A percentile compares a stretch with the other conserved stretches of the same genome.
Conservation (phyloP, 805 yeast species). For the Suhomyces tanzawaensis region DNA sequence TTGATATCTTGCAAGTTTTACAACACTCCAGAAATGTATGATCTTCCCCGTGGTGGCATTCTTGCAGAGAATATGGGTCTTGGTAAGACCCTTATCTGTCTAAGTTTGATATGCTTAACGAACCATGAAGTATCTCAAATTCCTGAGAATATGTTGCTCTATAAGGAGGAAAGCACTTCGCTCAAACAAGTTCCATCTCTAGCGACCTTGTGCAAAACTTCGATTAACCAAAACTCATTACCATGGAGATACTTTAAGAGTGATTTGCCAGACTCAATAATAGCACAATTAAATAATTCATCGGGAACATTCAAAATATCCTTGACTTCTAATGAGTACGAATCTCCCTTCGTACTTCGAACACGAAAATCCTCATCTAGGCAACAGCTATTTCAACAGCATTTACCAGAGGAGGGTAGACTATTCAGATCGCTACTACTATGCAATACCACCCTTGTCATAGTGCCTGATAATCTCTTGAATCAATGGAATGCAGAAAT, state of each 20-base stretch:
- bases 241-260: conserved; percentile 54
- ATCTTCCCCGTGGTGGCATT: conserved; percentile 58
- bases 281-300: conserved; percentile 26
- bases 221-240: conserved; percentile 46
- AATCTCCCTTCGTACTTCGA: conserved; percentile 18
- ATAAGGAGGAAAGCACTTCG: conserved; percentile 3
- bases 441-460: conserved; percentile 54
- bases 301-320: conserved; percentile 48
- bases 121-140: conserved; percentile 48
- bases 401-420: conserved; percentile 16
- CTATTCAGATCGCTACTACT: conserved; percentile 35
- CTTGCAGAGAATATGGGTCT: conserved; percentile 69
- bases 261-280: conserved; percentile 45
- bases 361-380: conserved; percentile 18
- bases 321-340: conserved; percentile 17
- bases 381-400: conserved; percentile 9
- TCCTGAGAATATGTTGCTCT: conserved; percentile 33
- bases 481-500: conserved; percentile 65
- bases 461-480: conserved; percentile 65
- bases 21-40: conserved; percentile 39
- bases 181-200: conserved; percentile 11
- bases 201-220: conserved; percentile 41
- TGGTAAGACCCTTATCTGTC: conserved; percentile 61
- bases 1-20: conserved; percentile 26
- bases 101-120: conserved; percentile 55